Evolutionary conservation across 371 early-diverging fungal species (phyloP).

Genomic region (Rhizopus delemar): DNA sequence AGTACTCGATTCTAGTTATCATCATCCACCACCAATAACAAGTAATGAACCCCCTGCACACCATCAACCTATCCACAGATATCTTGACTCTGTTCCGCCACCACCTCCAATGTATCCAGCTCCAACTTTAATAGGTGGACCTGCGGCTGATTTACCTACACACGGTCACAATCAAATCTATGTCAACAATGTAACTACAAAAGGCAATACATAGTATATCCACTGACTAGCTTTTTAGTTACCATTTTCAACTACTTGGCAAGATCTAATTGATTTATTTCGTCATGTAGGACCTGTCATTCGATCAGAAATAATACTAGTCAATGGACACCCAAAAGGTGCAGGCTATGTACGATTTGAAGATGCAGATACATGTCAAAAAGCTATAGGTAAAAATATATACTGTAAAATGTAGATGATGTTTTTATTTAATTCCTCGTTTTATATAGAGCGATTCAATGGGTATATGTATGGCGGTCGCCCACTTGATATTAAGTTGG

Average conservation of each 20-base stretch:
- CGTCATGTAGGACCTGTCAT: slow-evolving; percentile 58
- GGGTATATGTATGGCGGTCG: slow-evolving; percentile 65
- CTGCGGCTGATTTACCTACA: slow-evolving; percentile 42
- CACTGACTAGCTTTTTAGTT: slow-evolving; percentile 35
- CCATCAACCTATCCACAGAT: slow-evolving; percentile 20
- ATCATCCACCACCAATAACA: not conserved
- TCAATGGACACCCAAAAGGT: slow-evolving; percentile 62
- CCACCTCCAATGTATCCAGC: slow-evolving; percentile 23
- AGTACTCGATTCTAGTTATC: too few relatives aligned
- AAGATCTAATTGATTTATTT: slow-evolving; percentile 69
- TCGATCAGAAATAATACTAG: slow-evolving; percentile 54
- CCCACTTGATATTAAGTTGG: slow-evolving; percentile 53
- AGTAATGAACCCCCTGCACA: not conserved
- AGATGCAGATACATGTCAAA: slow-evolving; percentile 54
- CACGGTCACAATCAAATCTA: slow-evolving; percentile 57
- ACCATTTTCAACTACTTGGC: slow-evolving; percentile 66
- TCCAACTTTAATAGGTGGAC: slow-evolving; percentile 41
- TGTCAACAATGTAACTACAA: slow-evolving; percentile 56
- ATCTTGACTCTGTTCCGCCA: slow-evolving; percentile 8
- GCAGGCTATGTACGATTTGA: slow-evolving; percentile 68
- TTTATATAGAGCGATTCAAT: slow-evolving; percentile 51
- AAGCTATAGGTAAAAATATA: slow-evolving; percentile 55
- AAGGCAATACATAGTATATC: not conserved
- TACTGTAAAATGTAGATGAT: not conserved
- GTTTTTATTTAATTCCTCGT: not conserved